phyloP scores from a whole-genome alignment of 257 asterid species.

The Thymus mandschuricus region DNA sequence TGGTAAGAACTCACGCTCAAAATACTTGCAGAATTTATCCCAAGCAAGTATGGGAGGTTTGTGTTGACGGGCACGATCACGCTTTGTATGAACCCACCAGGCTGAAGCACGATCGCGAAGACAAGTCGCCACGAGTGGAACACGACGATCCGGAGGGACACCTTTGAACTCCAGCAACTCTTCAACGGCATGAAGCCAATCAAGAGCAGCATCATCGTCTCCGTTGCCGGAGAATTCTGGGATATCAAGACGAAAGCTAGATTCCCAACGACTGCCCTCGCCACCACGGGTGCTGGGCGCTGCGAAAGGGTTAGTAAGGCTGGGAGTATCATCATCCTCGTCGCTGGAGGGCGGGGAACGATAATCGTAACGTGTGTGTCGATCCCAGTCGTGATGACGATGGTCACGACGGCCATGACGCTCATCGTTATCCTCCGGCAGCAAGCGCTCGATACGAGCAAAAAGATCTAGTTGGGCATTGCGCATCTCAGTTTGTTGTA shows the following conservation, averaged over 20 bases:
- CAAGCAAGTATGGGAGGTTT: background rate
- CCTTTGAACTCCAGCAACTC: background rate
- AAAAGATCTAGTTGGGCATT: background rate
- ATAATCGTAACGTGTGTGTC: background rate
- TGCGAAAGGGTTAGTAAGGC: background rate
- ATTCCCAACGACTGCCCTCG: background rate
- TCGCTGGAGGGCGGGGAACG: background rate
- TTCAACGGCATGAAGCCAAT: background rate
- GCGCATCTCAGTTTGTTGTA: background rate
- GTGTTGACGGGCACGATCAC: background rate
- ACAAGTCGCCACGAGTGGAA: background rate
- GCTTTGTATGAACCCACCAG: background rate
- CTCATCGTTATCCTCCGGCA: background rate
- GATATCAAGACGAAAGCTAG: background rate
- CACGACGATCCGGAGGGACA: background rate
- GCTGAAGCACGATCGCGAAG: background rate
- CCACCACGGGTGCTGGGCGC: background rate
- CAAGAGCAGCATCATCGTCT: background rate
- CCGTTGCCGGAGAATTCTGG: background rate
- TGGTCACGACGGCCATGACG: background rate
- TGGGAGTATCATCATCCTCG: background rate
- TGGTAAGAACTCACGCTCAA: background rate
- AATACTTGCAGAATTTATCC: too few species aligned
- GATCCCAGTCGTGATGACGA: background rate
- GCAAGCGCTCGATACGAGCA: background rate